Evolutionary conservation across 1,139 yeast species (phyloP).

Genomic region (Blastobotrys niveus): DNA sequence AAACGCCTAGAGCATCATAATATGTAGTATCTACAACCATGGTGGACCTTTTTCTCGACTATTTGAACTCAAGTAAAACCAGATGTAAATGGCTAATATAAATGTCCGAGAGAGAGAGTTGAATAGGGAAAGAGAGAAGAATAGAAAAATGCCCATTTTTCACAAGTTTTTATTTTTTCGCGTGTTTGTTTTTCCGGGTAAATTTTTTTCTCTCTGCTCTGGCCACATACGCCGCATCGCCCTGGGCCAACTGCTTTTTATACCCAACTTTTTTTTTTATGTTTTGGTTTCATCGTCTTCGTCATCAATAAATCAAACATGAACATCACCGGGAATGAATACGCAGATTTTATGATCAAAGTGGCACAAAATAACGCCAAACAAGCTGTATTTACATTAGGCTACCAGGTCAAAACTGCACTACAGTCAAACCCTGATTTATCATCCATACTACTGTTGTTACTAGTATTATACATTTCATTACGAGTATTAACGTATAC

Average conservation of each 20-base stretch:
- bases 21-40: conserved; percentile 95
- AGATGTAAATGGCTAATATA: too few relatives aligned
- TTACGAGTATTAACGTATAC: conserved; percentile 28
- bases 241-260: too few relatives aligned
- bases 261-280: too few relatives aligned
- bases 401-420: conserved; percentile 16
- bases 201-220: too few relatives aligned
- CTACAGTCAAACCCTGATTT: conserved; percentile 26
- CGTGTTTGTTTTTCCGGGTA: too few relatives aligned
- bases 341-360: neutral
- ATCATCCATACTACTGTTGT: conserved; percentile 17
- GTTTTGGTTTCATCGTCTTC: neutral
- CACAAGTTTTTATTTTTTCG: too few relatives aligned
- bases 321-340: conserved; percentile 1
- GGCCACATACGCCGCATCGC: too few relatives aligned
- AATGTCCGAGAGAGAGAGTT: neutral
- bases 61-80: too few relatives aligned
- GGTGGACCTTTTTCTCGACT: neutral
- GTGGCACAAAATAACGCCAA: neutral
- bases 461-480: conserved; percentile 26
- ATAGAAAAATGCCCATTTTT: neutral
- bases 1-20: conserved; percentile 70
- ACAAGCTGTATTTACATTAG: neutral
- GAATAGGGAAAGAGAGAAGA: neutral
- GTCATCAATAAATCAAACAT: too few relatives aligned